A percentile compares a stretch with the other conserved stretches of the same genome.
phyloP scores from a whole-genome alignment of 768 basidiomycete genomes.

The Bullera alba region DNA sequence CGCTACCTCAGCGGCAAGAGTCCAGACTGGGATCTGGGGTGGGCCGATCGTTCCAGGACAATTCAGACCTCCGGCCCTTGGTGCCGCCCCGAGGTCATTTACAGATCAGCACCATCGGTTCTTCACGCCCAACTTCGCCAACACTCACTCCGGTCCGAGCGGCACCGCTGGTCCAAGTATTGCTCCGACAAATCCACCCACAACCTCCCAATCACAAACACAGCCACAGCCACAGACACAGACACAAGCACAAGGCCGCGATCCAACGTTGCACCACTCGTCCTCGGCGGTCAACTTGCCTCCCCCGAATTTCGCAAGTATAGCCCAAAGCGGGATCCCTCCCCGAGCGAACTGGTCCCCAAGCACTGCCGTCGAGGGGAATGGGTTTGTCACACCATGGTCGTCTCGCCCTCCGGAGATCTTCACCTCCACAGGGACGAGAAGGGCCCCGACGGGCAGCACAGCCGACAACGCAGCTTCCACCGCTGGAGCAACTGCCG shows the following conservation, averaged over 20 bases:
- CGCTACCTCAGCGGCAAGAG: constrained; percentile 6
- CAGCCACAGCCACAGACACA: too few species aligned
- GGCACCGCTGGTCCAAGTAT: neutral
- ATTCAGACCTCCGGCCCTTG: constrained; percentile 31
- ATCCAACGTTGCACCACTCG: too few species aligned
- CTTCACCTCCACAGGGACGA: constrained; percentile 21
- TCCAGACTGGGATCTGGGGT: constrained; percentile 37
- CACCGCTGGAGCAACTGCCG: neutral
- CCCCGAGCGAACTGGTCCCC: neutral
- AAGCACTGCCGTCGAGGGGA: neutral
- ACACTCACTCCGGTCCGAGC: neutral
- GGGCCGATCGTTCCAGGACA: constrained; percentile 27
- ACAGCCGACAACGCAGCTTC: neutral
- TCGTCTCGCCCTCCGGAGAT: constrained; percentile 28
- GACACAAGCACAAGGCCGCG: too few species aligned
- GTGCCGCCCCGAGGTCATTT: constrained; percentile 19
- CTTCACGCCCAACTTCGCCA: neutral
- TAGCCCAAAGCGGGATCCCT: too few species aligned
- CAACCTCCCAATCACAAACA: too few species aligned
- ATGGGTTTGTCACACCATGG: constrained; percentile 18
- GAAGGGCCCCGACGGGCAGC: neutral
- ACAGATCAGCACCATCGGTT: constrained; percentile 5
- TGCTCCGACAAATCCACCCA: constrained; percentile 3
- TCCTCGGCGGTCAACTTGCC: neutral
- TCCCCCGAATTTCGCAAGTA: neutral